These are phyloP conservation scores for Tolypocladium capitatum DNA, from an alignment of 2,329 filamentous ascomycete genomes.

Conservation along the genomic window DNA sequence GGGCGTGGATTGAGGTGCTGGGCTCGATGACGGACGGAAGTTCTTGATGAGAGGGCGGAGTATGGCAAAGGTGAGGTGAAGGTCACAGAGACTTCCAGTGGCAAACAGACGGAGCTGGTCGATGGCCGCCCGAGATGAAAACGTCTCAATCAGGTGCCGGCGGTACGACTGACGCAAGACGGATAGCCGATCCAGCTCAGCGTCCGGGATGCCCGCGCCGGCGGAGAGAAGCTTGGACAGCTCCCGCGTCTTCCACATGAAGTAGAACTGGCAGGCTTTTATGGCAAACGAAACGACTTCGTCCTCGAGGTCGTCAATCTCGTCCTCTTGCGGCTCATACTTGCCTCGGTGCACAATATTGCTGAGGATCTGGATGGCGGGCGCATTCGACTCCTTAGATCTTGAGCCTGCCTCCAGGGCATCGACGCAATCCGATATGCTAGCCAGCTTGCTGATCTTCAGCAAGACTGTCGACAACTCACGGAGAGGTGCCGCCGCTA, in stretches of 20 bases:
- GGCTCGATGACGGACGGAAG: conserved; percentile 14
- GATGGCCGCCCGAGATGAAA: conserved; percentile 54
- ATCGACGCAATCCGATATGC: conserved; percentile 65
- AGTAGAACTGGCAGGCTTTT: conserved; percentile 71
- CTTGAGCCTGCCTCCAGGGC: conserved; percentile 52
- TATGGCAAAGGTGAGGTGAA: conserved; percentile 67
- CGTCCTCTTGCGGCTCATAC: conserved; percentile 53
- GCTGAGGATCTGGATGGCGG: conserved; percentile 56
- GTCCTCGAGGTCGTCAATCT: conserved; percentile 65
- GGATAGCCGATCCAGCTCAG: conserved; percentile 47
- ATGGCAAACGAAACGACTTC: conserved; percentile 65
- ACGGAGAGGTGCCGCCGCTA: conserved; percentile 50
- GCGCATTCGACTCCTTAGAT: conserved; percentile 31
- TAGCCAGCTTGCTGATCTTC: conserved; percentile 69
- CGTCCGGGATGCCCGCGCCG: conserved; percentile 40
- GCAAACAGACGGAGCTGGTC: conserved; percentile 69
- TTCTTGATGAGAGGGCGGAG: conserved; percentile 44
- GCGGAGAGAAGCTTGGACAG: conserved; percentile 41
- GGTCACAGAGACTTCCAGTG: conserved; percentile 65
- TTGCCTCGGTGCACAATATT: conserved; percentile 62
- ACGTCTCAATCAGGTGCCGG: conserved; percentile 50
- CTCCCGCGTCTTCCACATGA: conserved; percentile 77
- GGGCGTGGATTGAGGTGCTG: conserved; percentile 9
- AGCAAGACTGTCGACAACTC: conserved; percentile 62
- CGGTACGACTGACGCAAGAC: conserved; percentile 42